phyloP scores from a whole-genome alignment of 164 flowering plant species.

The Vitis rotundifolia region DNA sequence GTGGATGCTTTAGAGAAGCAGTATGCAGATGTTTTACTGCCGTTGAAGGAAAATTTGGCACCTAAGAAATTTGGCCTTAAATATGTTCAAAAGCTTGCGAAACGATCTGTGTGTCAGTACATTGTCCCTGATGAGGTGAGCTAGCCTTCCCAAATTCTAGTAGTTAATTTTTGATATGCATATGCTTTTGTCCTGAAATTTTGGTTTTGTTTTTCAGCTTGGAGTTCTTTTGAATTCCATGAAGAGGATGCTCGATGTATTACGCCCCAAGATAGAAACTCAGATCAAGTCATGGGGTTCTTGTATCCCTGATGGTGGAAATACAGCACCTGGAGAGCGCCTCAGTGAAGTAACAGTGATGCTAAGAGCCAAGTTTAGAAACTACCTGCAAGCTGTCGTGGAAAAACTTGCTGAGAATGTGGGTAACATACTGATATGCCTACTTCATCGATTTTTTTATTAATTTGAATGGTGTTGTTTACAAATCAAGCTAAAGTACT shows the following conservation, averaged over 20 bases:
- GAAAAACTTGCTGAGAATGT: slow-evolving; percentile 93
- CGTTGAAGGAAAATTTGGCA: slow-evolving; percentile 75
- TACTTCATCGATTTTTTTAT: too few relatives aligned
- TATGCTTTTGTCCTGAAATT: slow-evolving; percentile 10
- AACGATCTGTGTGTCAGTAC: slow-evolving; percentile 56
- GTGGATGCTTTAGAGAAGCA: slow-evolving; percentile 91
- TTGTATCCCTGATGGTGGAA: slow-evolving; percentile 73
- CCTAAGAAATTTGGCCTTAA: slow-evolving; percentile 85
- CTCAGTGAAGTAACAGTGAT: slow-evolving; percentile 90
- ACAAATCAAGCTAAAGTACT: background rate
- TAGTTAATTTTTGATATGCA: background rate
- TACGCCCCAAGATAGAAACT: slow-evolving; percentile 77
- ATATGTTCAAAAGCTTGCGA: slow-evolving; percentile 88
- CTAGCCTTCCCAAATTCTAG: background rate
- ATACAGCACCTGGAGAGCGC: slow-evolving; percentile 76
- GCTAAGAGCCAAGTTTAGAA: slow-evolving; percentile 90
- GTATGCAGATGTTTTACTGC: slow-evolving; percentile 82
- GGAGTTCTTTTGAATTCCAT: slow-evolving; percentile 85
- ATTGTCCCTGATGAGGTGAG: slow-evolving; percentile 78
- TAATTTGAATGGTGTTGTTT: too few relatives aligned
- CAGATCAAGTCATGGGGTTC: slow-evolving; percentile 84
- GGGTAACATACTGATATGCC: slow-evolving; percentile 30
- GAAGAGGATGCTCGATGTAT: slow-evolving; percentile 88
- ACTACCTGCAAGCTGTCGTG: slow-evolving; percentile 80
- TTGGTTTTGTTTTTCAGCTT: slow-evolving; percentile 49